Evolutionary conservation across 1,139 yeast genomes (phyloP), one percentile per base, ranked within the genome.

Genomic region (Magnusiomyces ingens): DNA sequence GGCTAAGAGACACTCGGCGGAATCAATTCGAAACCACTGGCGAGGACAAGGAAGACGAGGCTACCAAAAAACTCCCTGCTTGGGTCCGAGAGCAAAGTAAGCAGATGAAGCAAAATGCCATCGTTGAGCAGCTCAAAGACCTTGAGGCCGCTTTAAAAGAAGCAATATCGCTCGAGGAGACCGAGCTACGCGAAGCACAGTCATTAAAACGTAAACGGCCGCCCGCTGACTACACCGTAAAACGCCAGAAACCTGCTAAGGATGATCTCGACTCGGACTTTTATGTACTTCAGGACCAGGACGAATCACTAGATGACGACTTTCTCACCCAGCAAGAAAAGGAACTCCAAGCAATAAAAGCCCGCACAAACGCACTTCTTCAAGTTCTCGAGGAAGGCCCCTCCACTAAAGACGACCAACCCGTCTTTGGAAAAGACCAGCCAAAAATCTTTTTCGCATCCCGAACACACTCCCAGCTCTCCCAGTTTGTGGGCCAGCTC

Each of bases 391-490:
- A 50, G 36, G 54, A 52, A 19, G 55, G 37, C 6, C 12, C n/a
- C 15, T 57, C 41, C 55, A 53, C 17, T 54, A 44, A 49, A 40
- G 45, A 36, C 8, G 50, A 26, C 4, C n/a, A 18, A 8, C 43
- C 44, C 2, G 19, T 49, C 12, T 49, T 43, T 38, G 22, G 47
- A 17, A 17, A 55, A 45, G 47, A 50, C 42, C 53, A 52, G 15
- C 41, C 52, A 0, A 81, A 81, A 60, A 76, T 84, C 1, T 79
- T 71, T 60, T 90, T 83, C 64, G 77, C 95, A 0, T 89, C 97
- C 1, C 73, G 99, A 67, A 91, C 99, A 0, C 98, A 91, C 64
- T 88, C 97, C 0, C 99, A 91, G 65, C 71, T 91, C 53, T 76
- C 76, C 49, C 99, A 91, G 63, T 87, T 91, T 65, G 80, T 91